Conservation (phyloP, 768 basidiomycete genomes). For the Goffeauzyma gilvescens region DNA sequence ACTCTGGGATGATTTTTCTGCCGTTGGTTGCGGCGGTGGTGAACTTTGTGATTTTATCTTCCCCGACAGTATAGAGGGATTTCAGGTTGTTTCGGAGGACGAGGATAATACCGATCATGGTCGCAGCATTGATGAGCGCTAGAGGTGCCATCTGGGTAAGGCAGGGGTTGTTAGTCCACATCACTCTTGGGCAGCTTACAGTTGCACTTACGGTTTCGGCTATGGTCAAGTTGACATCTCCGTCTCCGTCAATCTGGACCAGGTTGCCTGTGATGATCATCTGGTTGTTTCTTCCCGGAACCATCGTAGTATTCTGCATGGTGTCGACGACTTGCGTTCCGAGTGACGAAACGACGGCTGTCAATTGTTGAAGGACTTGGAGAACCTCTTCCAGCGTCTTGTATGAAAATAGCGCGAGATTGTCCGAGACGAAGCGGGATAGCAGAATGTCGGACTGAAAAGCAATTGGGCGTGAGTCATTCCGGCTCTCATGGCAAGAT, state of each 20-base stretch:
- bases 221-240: conserved; percentile 1
- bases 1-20: no score
- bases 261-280: conserved; percentile 14
- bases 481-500: no score
- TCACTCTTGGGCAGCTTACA: conserved; percentile 1
- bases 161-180: not conserved
- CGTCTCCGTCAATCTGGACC: no score
- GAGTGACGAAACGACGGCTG: conserved; percentile 51
- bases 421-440: conserved; percentile 82
- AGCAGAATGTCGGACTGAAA: conserved; percentile 63
- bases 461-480: not conserved
- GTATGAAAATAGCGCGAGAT: conserved; percentile 78
- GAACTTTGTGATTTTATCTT: no score
- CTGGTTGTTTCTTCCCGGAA: conserved; percentile 48
- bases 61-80: no score
- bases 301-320: conserved; percentile 49
- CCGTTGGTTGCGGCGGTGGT: no score
- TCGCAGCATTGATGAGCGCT: conserved; percentile 35
- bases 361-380: conserved; percentile 57
- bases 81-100: conserved; percentile 75
- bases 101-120: conserved; percentile 67
- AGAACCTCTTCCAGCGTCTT: conserved; percentile 86
- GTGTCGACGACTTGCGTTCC: conserved; percentile 66
- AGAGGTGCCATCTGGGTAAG: not conserved
- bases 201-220: conserved; percentile 3